phyloP scores from a whole-genome alignment of 148 eudicot genomes.

The Nepenthes gracilis region DNA sequence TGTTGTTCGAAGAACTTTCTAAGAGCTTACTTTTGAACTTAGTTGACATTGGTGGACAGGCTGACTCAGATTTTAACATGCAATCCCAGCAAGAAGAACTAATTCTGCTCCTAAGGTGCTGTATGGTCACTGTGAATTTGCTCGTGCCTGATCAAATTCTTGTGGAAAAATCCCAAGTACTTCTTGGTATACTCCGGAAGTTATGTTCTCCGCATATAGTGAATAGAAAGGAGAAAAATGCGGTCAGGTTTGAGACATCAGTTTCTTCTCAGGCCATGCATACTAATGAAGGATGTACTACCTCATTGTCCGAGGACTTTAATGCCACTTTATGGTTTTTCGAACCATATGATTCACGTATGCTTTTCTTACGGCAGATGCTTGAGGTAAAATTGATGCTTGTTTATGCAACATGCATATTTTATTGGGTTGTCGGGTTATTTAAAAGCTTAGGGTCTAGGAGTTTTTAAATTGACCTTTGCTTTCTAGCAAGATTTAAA shows the following conservation, averaged over 20 bases:
- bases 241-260: conserved; percentile 17
- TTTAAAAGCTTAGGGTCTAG: no score
- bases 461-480: no score
- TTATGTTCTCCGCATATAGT: conserved; percentile 18
- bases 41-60: conserved; percentile 12
- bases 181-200: conserved; percentile 24
- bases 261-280: conserved; percentile 13
- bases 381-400: conserved; percentile 49
- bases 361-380: conserved; percentile 12
- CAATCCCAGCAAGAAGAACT: conserved; percentile 23
- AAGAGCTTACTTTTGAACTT: conserved; percentile 20
- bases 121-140: conserved; percentile 35
- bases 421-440: background rate
- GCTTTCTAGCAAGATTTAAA: no score
- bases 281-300: conserved; percentile 13
- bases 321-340: conserved; percentile 28
- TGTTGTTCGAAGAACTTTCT: conserved; percentile 31
- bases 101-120: conserved; percentile 59
- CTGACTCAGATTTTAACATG: conserved; percentile 7
- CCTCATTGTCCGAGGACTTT: conserved; percentile 21
- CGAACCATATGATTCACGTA: no score
- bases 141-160: conserved; percentile 23
- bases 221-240: conserved; percentile 4
- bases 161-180: conserved; percentile 28
- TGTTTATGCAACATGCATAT: background rate